These are phyloP conservation scores for Penicillium atrosanguineum DNA, from an alignment of 495 filamentous ascomycete genomes.

Conservation along the genomic window DNA sequence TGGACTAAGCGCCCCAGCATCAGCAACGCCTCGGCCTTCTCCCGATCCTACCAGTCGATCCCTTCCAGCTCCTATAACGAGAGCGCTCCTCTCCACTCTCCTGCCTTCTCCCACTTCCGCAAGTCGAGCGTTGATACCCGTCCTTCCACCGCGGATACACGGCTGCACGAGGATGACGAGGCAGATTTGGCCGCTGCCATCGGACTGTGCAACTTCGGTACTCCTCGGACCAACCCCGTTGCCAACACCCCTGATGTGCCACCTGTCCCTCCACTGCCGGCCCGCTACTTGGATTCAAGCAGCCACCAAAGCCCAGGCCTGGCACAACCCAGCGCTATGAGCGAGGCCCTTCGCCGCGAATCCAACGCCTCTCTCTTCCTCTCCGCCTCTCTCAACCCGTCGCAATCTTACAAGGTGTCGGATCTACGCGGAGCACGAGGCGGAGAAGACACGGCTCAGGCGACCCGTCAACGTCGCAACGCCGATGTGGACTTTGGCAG, in stretches of 20 bases:
- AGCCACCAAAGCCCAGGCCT: conserved; percentile 30
- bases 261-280: conserved; percentile 81
- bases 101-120: conserved; percentile 45
- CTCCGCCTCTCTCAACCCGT: conserved; percentile 44
- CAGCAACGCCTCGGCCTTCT: conserved; percentile 66
- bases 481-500: conserved; percentile 79
- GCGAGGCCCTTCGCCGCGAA: conserved; percentile 38
- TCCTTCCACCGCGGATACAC: conserved; percentile 60
- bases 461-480: conserved; percentile 52
- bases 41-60: conserved; percentile 82
- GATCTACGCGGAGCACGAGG: conserved; percentile 44
- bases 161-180: conserved; percentile 60
- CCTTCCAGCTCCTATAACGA: conserved; percentile 53
- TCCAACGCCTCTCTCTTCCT: conserved; percentile 39
- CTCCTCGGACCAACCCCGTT: conserved; percentile 68
- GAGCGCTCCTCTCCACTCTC: conserved; percentile 46
- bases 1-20: conserved; percentile 48
- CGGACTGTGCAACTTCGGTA: conserved; percentile 88
- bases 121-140: conserved; percentile 59
- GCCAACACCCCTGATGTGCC: conserved; percentile 74
- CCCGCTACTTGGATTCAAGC: conserved; percentile 41
- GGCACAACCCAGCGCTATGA: conserved; percentile 29
- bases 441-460: conserved; percentile 31
- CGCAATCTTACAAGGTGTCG: conserved; percentile 49
- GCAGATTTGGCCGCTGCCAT: conserved; percentile 79